A percentile compares a stretch with the other conserved stretches of the same genome.
These are phyloP conservation scores for Vickermania ingenoplastis DNA, from an alignment of 208 protist genomes.

Conservation along the genomic window DNA sequence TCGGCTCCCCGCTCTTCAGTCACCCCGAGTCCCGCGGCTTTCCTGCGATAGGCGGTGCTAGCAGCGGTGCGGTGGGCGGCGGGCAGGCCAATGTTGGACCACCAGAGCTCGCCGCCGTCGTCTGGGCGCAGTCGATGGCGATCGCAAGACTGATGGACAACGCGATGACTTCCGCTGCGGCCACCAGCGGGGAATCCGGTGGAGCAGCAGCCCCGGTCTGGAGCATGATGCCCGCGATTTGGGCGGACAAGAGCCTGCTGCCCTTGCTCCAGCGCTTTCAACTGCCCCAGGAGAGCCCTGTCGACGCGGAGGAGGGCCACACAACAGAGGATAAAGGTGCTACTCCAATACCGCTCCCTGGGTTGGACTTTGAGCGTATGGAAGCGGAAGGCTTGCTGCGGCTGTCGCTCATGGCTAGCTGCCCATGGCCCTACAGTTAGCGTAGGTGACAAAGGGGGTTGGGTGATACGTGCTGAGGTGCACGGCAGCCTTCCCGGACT, in stretches of 20 bases:
- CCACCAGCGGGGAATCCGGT: not conserved
- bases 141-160: not conserved
- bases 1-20: not conserved
- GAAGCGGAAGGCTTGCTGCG: constrained; percentile 45
- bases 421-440: constrained; percentile 43
- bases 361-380: constrained; percentile 51
- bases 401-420: constrained; percentile 43
- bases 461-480: constrained; percentile 9
- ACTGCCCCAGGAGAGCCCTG: not conserved
- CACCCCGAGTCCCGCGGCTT: too few species aligned
- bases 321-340: too few species aligned
- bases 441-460: not conserved
- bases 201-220: not conserved
- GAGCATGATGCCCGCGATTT: not conserved
- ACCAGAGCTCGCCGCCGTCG: not conserved
- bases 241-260: not conserved
- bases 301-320: not conserved
- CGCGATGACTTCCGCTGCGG: not conserved
- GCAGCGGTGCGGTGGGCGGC: too few species aligned
- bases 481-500: too few species aligned
- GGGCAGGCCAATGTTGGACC: too few species aligned
- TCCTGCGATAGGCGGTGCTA: too few species aligned
- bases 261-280: not conserved
- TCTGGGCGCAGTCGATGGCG: not conserved
- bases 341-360: too few species aligned